Evolutionary conservation across 768 basidiomycete genomes (phyloP), one percentile per base, ranked within the genome.

Genomic region (Boletus sp.): DNA sequence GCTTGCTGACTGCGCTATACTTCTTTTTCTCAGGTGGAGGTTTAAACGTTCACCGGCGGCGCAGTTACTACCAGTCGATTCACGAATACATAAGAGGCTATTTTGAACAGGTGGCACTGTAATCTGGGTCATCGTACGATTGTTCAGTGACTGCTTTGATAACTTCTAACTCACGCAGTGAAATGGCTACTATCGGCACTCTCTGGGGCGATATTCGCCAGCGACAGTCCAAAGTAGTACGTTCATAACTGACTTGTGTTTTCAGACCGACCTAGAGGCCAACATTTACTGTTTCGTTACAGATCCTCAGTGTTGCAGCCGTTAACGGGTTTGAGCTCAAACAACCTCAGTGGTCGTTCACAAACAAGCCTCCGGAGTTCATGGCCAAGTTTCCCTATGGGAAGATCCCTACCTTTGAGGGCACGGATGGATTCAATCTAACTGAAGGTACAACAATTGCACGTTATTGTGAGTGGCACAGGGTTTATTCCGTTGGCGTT

Each of bases 361-460:
- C 20, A 0, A 51, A 56, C 53, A 68, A 53, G 30, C 62, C 64
- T 3, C 14, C 45, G 0, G 60, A 60, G 4, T 68, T 56, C 30
- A 29, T 29, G 12, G 28, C 15, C 36, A 62, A 68, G 41, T 68
- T 68, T 44, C 50, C 64, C 0, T 59, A 61, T 7, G 66, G 64
- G 0, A 68, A 68, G 36, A 60, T 68, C 24, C 67, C 67, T 35
- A 41, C 64, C 1, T 68, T 68, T 9, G 60, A 68, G 41, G 60
- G 54, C 5, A 46, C 39, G 11, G 62, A 68, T 8, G 67, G 64
- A 18, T 64, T 58, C 29, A 64, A 20, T 11, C 15, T 68, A 15
- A 49, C 15, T 9, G 67, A 68, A 45, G 67, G 67, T 1, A 28
- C 58, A 15, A 28, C 60, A 35, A 68, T 68, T 33, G 67, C 62